These are phyloP conservation scores for Xylaria sp. DNA, from an alignment of 2,329 filamentous ascomycete species.

Conservation along the genomic window DNA sequence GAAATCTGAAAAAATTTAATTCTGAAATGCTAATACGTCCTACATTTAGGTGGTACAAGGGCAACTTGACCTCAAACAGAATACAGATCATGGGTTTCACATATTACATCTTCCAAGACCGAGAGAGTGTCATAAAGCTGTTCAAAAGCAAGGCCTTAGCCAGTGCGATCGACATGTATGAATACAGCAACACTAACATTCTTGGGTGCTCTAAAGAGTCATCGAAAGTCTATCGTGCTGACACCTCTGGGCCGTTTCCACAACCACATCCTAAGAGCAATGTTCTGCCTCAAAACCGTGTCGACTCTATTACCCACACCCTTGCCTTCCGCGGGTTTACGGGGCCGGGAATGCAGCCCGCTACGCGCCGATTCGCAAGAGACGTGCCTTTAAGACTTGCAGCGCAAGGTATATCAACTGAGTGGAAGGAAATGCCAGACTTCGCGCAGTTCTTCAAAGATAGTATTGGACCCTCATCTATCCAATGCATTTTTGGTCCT, in stretches of 20 bases:
- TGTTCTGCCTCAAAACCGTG: constrained; percentile 33
- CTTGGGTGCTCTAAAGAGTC: constrained; percentile 35
- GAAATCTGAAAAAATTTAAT: neutral
- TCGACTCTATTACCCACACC: constrained; percentile 37
- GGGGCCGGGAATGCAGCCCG: constrained; percentile 37
- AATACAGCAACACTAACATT: constrained; percentile 34
- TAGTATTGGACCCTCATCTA: constrained; percentile 30
- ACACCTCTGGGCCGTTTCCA: constrained; percentile 38
- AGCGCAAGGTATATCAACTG: constrained; percentile 26
- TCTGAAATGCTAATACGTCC: constrained; percentile 8
- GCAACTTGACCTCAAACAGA: constrained; percentile 34
- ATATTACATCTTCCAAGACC: constrained; percentile 38
- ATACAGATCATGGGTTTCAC: constrained; percentile 33
- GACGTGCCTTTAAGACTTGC: constrained; percentile 24
- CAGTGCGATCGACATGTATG: constrained; percentile 36
- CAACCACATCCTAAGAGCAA: constrained; percentile 35
- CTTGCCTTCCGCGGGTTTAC: constrained; percentile 31
- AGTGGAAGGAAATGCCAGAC: constrained; percentile 37
- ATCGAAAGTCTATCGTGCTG: constrained; percentile 34
- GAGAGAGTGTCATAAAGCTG: constrained; percentile 34
- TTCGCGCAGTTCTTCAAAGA: constrained; percentile 35
- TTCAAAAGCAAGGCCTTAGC: constrained; percentile 34
- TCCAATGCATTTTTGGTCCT: constrained; percentile 39
- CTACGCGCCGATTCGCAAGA: constrained; percentile 29
- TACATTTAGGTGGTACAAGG: constrained; percentile 33